Evolutionary conservation across 345 rosid species (phyloP), one percentile per base, ranked within the genome.

Genomic region (Syzygium grande): DNA sequence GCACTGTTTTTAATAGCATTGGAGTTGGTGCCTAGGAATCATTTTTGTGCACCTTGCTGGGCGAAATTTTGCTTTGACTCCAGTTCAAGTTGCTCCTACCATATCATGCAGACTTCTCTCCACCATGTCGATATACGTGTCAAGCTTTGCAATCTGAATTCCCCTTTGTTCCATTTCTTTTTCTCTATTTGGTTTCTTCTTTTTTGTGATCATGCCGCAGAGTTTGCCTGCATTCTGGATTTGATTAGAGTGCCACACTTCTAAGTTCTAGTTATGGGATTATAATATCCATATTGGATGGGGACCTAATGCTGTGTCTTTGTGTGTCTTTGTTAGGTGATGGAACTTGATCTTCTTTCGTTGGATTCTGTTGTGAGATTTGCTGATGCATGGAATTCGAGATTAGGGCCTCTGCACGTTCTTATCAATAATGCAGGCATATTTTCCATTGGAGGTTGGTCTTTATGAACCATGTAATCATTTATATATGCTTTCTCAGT

Each of bases 281-380:
- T 85, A 29, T n/a, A 58, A 11, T 56, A 85, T 85, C 51, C 21
- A 54, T 85, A 51, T 41, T 73, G 80, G 77, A 86, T 29, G 23
- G 15, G 91, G 87, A 84, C 86, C 52, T 59, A 63, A 12, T 52
- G 38, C 83, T 19, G 78, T 89, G 21, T 41, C 61, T 86, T 65
- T 63, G 86, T 43, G 78, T 89, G 21, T 41, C 61, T 86, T 65
- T 63, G 86, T 43, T 87, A 97, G 97, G 98, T 94, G 77, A 95
- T 96, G 99, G 99, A 97, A 89, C 98, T 96, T 87, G 98, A 97
- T 92, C 99, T 97, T 84, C 97, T 96, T 65, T 97, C 99, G 19
- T 90, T 96, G 92, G 96, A 93, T 78, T 96, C 99, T 2, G 98
- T 95, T 5, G 97, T 90, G 86, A 89, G 84, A 77, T 96, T 97